These are phyloP conservation scores for Friedmanniomyces endolithicus DNA, from an alignment of 495 filamentous ascomycete species.

Conservation along the genomic window DNA sequence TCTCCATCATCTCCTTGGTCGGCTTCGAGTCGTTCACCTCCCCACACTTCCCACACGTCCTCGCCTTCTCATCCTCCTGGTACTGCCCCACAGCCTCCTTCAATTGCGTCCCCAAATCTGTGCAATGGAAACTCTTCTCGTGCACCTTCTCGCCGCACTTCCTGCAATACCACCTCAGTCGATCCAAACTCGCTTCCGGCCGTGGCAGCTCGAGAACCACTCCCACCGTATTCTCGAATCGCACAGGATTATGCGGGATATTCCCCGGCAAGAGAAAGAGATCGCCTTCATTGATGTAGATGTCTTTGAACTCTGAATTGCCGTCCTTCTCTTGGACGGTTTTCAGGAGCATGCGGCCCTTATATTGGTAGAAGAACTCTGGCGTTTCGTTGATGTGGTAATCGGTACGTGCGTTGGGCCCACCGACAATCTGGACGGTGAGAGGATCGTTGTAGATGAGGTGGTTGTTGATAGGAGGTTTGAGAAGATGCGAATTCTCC, in stretches of 20 bases:
- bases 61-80: constrained; percentile 52
- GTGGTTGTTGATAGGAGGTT: constrained; percentile 94
- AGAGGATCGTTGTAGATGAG: constrained; percentile 78
- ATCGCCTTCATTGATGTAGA: constrained; percentile 81
- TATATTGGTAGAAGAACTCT: constrained; percentile 97
- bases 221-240: constrained; percentile 59
- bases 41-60: constrained; percentile 72
- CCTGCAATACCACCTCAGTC: constrained; percentile 83
- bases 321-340: constrained; percentile 48
- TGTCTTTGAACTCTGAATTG: constrained; percentile 53
- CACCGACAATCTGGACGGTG: constrained; percentile 88
- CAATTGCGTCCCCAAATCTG: constrained; percentile 90
- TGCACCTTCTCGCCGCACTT: constrained; percentile 61
- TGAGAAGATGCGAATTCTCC: constrained; percentile 80
- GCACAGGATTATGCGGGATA: constrained; percentile 70
- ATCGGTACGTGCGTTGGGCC: constrained; percentile 90
- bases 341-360: constrained; percentile 84
- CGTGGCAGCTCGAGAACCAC: constrained; percentile 82
- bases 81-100: constrained; percentile 85
- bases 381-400: constrained; percentile 97
- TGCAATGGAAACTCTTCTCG: constrained; percentile 79
- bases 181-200: constrained; percentile 56
- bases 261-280: constrained; percentile 86
- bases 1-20: constrained; percentile 22
- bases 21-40: constrained; percentile 46